Evolutionary conservation across 225 moss, liverwort and hornwort species (phyloP).

Genomic region (Sphagnum contortum): DNA sequence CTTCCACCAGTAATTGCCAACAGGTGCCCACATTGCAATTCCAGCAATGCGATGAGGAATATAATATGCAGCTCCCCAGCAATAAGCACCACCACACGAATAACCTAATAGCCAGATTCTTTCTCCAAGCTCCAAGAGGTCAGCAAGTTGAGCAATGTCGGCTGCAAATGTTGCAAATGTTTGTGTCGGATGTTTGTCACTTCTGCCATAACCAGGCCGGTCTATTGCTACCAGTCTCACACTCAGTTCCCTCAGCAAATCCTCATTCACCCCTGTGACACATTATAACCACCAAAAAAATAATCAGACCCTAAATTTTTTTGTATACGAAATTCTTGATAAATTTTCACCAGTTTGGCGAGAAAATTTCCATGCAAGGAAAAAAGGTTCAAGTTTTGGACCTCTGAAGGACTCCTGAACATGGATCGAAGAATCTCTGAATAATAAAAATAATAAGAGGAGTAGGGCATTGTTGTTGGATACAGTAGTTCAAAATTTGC

Average conservation of each 20-base stretch:
- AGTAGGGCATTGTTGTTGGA: too few relatives aligned
- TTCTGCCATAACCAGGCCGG: conserved; percentile 50
- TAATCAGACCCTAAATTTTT: too few relatives aligned
- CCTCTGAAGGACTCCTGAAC: too few relatives aligned
- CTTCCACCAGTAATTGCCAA: conserved; percentile 56
- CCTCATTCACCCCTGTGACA: conserved; percentile 34
- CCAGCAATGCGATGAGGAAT: conserved; percentile 61
- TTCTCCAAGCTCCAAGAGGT: conserved; percentile 34
- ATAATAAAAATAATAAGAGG: too few relatives aligned
- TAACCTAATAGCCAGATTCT: conserved; percentile 50
- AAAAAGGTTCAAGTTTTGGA: too few relatives aligned
- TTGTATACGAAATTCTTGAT: too few relatives aligned
- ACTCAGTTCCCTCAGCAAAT: conserved; percentile 36
- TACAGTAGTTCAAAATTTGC: too few relatives aligned
- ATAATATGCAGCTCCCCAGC: conserved; percentile 53
- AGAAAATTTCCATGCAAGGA: too few relatives aligned
- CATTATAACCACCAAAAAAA: too few relatives aligned
- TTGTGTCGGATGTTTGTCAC: conserved; percentile 26
- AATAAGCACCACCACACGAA: conserved; percentile 53
- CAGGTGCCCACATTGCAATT: conserved; percentile 54
- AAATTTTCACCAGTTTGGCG: too few relatives aligned
- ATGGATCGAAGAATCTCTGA: too few relatives aligned
- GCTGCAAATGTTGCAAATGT: conserved; percentile 29
- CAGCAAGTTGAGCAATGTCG: conserved; percentile 33
- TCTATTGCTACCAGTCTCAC: conserved; percentile 44